phyloP scores from a whole-genome alignment of 805 yeast species.

The Pichia exigua region DNA sequence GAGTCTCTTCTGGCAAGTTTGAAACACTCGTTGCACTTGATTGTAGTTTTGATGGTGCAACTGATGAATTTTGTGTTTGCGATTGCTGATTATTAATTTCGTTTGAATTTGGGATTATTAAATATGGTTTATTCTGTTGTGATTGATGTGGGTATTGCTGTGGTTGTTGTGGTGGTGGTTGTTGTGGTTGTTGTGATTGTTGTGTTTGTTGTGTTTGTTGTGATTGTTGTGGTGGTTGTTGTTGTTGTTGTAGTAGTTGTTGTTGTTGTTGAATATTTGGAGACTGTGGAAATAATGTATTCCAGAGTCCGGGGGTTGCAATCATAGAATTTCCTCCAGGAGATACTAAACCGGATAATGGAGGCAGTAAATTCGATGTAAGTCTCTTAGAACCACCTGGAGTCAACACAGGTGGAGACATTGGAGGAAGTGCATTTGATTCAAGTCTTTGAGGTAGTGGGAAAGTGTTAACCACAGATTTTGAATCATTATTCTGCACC shows the following conservation, averaged over 20 bases:
- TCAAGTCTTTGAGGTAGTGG: not conserved
- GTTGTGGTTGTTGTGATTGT: slow-evolving; percentile 5
- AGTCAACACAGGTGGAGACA: slow-evolving; percentile 42
- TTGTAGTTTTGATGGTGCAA: not conserved
- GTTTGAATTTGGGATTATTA: slow-evolving; percentile 4
- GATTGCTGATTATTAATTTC: not conserved
- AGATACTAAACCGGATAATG: slow-evolving; percentile 35
- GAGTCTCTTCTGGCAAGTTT: not conserved
- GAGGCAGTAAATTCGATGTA: slow-evolving; percentile 34
- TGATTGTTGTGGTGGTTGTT: not conserved
- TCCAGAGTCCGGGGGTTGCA: slow-evolving; percentile 51
- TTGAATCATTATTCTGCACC: not conserved
- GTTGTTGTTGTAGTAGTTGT: not conserved
- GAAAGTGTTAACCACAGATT: no score
- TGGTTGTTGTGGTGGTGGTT: not conserved
- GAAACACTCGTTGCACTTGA: not conserved
- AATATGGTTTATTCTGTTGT: slow-evolving; percentile 2
- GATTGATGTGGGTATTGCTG: not conserved
- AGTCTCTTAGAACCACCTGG: slow-evolving; percentile 44
- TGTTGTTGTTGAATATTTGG: slow-evolving; percentile 11
- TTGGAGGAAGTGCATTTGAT: not conserved
- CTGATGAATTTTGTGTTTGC: not conserved
- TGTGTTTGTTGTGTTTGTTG: not conserved
- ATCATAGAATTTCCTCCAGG: slow-evolving; percentile 40
- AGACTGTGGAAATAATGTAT: slow-evolving; percentile 32